phyloP scores from a whole-genome alignment of 257 asterid genomes.

The Orobanche coerulescens region DNA sequence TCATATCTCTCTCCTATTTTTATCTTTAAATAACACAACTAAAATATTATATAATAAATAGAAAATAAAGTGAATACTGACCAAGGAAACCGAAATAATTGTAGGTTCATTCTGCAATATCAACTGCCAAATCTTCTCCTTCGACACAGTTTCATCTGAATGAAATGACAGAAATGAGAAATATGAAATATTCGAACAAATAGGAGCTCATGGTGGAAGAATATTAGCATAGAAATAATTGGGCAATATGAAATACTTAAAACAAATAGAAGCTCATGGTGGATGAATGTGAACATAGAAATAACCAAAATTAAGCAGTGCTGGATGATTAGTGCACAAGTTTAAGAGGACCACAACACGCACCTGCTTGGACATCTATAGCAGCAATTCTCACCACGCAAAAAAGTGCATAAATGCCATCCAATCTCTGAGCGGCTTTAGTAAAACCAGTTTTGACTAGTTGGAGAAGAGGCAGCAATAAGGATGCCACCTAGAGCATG shows the following conservation, averaged over 20 bases:
- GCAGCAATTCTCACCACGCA: conserved; percentile 71
- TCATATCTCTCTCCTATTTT: too few relatives aligned
- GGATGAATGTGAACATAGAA: conserved; percentile 4
- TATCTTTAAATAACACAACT: too few relatives aligned
- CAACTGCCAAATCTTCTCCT: conserved; percentile 94
- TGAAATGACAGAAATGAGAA: conserved; percentile 31
- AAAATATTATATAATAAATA: too few relatives aligned
- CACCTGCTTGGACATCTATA: conserved; percentile 94
- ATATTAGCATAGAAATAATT: too few relatives aligned
- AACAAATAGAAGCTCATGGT: background rate
- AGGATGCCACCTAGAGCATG: conserved; percentile 57
- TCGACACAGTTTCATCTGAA: conserved; percentile 65
- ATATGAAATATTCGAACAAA: conserved; percentile 14
- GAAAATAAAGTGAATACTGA: conserved; percentile 31
- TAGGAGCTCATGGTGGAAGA: background rate
- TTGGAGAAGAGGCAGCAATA: conserved; percentile 76
- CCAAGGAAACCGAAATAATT: conserved; percentile 73
- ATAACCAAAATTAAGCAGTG: conserved; percentile 11
- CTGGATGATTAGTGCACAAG: conserved; percentile 12
- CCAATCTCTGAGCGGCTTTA: conserved; percentile 88
- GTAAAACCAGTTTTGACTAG: conserved; percentile 90
- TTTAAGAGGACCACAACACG: conserved; percentile 10
- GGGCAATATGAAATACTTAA: conserved; percentile 22
- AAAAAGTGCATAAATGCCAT: conserved; percentile 82
- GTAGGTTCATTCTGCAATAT: conserved; percentile 90